phyloP scores from a whole-genome alignment of 1,284 basidiomycete species.

The Athelia sp. region DNA sequence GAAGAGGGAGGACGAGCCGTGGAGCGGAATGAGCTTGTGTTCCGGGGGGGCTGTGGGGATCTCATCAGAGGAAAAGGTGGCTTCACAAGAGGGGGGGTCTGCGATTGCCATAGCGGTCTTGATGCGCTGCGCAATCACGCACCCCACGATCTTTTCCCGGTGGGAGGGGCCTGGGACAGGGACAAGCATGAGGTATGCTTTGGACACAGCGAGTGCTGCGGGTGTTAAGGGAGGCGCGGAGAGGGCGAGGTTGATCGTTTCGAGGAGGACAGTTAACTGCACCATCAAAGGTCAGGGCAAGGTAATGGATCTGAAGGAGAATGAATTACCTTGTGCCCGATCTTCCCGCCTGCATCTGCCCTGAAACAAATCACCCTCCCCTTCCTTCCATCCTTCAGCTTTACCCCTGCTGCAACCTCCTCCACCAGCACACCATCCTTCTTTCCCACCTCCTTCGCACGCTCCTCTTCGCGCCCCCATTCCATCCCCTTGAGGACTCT shows the following conservation, averaged over 20 bases:
- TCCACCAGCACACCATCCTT: conserved; percentile 44
- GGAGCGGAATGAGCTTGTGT: conserved; percentile 23
- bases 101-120: conserved; percentile 70
- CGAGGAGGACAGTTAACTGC: conserved; percentile 59
- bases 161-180: conserved; percentile 23
- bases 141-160: conserved; percentile 74
- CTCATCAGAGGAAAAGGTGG: too few relatives aligned
- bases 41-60: too few relatives aligned
- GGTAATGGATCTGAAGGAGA: background rate
- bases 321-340: conserved; percentile 62
- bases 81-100: conserved; percentile 22
- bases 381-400: conserved; percentile 48
- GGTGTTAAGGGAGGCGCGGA: conserved; percentile 61
- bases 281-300: background rate
- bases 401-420: conserved; percentile 48
- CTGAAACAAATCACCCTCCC: conserved; percentile 70
- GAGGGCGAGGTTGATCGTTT: conserved; percentile 69
- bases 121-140: conserved; percentile 73
- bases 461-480: conserved; percentile 74
- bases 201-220: conserved; percentile 48
- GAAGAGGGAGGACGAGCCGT: conserved; percentile 57
- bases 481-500: conserved; percentile 72
- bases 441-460: conserved; percentile 45
- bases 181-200: conserved; percentile 61
- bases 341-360: conserved; percentile 57